Evolutionary conservation across 2,329 filamentous ascomycete species (phyloP), one percentile per base, ranked within the genome.

Genomic region (Fusarium sp.): DNA sequence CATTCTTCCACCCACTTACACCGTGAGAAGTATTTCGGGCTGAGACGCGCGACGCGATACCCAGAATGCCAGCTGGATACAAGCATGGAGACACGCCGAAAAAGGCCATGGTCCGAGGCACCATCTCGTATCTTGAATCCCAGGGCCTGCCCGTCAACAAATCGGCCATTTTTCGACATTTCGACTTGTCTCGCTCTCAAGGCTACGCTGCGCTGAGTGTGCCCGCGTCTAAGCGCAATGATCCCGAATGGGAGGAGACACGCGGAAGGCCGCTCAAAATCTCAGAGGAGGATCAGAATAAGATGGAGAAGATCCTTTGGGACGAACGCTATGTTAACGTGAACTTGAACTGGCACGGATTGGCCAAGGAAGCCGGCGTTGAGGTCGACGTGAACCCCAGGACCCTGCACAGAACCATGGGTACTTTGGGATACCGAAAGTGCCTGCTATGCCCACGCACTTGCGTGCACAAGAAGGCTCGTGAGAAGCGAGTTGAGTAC

Each of bases 191-290:
- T 30, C 78, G 79, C 1, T 80, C 79, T 4, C 79, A 81, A 60
- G 80, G 80, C 38, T 81, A 81, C 57, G 77, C 78, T 32, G 79
- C 80, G 3, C 68, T 81, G n/a, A 80, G 68, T 65, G 68, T 75
- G 22, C 75, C 78, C 12, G 71, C 77, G 10, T 76, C 77, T 38
- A 76, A 77, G 69, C 75, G 79, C 38, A 78, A 79, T 52, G 79
- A 81, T 53, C 80, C 79, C 5, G 79, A 79, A 65, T 81, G 80
- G 79, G 79, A 80, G 56, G 80, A 81, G 67, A 80, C 78, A 54
- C 77, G 79, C 15, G 79, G 80, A 6, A 74, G 80, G 41, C 79
- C 79, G 5, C 72, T 67, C 54, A 81, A 81, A 59, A 74, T 81
- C 47, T 75, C 75, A 1, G 78, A 79, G 11, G 75, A 74, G 7